Conservation (phyloP, 305 asterid genomes). For the Plantago lanceolata region DNA sequence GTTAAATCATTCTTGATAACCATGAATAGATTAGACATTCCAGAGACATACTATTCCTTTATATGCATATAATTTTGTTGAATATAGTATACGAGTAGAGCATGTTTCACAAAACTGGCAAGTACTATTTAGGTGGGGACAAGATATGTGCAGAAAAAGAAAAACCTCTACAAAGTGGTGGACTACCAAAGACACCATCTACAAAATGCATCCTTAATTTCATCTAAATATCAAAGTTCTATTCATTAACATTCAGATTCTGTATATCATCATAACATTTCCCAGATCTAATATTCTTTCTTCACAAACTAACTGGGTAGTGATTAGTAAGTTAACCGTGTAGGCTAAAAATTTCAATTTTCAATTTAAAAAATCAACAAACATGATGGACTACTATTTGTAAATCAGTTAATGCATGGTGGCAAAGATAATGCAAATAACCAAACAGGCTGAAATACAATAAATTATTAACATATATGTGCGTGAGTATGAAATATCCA, state of each 20-base stretch:
- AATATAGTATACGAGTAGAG: not conserved
- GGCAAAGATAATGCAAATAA: not conserved
- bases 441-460: not conserved
- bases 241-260: too few species aligned
- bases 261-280: too few species aligned
- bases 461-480: not conserved
- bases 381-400: not conserved
- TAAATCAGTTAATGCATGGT: not conserved
- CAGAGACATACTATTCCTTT: too few species aligned
- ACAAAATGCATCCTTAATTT: too few species aligned
- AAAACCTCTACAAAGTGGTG: too few species aligned
- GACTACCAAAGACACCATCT: not conserved
- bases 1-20: too few species aligned
- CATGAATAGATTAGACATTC: too few species aligned
- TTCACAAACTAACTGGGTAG: too few species aligned
- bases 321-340: not conserved
- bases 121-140: not conserved
- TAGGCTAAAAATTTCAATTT: not conserved
- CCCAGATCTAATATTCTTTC: too few species aligned
- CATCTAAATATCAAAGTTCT: too few species aligned
- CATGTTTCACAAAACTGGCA: not conserved
- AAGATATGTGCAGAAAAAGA: too few species aligned
- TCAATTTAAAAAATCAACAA: not conserved
- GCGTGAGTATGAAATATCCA: not conserved
- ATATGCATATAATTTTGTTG: not conserved